These are phyloP conservation scores for Spiraea crenata DNA, from an alignment of 331 rosid species.

Conservation along the genomic window DNA sequence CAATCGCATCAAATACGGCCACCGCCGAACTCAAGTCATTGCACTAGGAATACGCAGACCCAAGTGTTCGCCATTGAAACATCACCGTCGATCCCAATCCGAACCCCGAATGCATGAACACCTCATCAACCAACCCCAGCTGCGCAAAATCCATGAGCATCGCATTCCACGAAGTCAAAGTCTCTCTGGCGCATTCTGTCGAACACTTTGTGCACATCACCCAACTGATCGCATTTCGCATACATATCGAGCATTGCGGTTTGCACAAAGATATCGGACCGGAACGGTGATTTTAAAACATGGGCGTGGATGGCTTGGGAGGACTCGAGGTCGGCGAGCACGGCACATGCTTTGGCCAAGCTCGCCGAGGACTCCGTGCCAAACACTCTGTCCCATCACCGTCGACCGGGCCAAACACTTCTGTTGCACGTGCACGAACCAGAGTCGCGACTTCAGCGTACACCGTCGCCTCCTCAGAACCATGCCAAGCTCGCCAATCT, in stretches of 20 bases:
- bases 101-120: slow-evolving; percentile 50
- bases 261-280: slow-evolving; percentile 33
- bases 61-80: slow-evolving; percentile 52
- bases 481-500: no score
- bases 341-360: slow-evolving; percentile 47
- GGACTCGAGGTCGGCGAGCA: slow-evolving; percentile 27
- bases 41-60: slow-evolving; percentile 58
- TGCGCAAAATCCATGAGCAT: slow-evolving; percentile 54
- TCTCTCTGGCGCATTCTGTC: slow-evolving; percentile 44
- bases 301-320: slow-evolving; percentile 42
- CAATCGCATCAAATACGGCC: slow-evolving; percentile 37
- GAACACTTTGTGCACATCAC: slow-evolving; percentile 37
- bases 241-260: slow-evolving; percentile 46
- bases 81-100: slow-evolving; percentile 38
- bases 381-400: no score
- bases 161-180: slow-evolving; percentile 51
- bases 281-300: slow-evolving; percentile 41
- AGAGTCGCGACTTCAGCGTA: no score
- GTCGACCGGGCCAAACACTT: no score
- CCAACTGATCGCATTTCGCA: slow-evolving; percentile 33
- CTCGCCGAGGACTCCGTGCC: no score
- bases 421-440: no score
- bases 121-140: slow-evolving; percentile 27
- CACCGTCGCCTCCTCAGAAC: no score
- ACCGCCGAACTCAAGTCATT: slow-evolving; percentile 38